Evolutionary conservation across 768 basidiomycete species (phyloP).

Genomic region (Boletellus sp.): DNA sequence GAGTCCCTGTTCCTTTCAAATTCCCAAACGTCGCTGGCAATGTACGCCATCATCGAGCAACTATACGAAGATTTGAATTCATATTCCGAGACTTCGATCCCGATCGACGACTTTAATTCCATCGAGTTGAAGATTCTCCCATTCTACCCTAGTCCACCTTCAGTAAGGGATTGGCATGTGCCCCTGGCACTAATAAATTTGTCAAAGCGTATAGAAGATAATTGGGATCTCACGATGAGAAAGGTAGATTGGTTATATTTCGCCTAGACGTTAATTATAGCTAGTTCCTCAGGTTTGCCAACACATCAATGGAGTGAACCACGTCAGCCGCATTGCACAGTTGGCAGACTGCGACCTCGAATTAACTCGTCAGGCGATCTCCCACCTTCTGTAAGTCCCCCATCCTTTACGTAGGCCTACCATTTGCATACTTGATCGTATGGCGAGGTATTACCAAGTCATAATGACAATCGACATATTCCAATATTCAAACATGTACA

Average conservation of each 20-base stretch:
- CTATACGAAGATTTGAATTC: constrained; percentile 97
- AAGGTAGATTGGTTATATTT: constrained; percentile 50
- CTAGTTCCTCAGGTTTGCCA: constrained; percentile 50
- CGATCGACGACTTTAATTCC: constrained; percentile 87
- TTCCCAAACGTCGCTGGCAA: constrained; percentile 57
- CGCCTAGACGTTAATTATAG: background rate
- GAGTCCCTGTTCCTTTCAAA: constrained; percentile 88
- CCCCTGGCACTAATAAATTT: constrained; percentile 87
- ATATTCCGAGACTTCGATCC: constrained; percentile 93
- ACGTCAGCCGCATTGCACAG: constrained; percentile 86
- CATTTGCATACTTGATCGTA: constrained; percentile 3
- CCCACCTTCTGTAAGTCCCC: constrained; percentile 77
- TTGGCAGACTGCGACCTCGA: constrained; percentile 85
- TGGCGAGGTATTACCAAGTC: constrained; percentile 87
- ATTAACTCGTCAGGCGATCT: constrained; percentile 80
- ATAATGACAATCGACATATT: constrained; percentile 97
- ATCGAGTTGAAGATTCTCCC: constrained; percentile 96
- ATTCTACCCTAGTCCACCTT: constrained; percentile 90
- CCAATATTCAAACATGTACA: constrained; percentile 97
- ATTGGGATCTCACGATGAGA: constrained; percentile 94
- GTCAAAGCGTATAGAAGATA: constrained; percentile 74
- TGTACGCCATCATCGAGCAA: constrained; percentile 88
- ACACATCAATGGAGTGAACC: constrained; percentile 87
- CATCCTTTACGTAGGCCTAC: background rate
- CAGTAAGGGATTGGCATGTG: constrained; percentile 92